These are phyloP conservation scores for Apiospora pterosperma DNA, from an alignment of 2,329 filamentous ascomycete species.

Conservation along the genomic window DNA sequence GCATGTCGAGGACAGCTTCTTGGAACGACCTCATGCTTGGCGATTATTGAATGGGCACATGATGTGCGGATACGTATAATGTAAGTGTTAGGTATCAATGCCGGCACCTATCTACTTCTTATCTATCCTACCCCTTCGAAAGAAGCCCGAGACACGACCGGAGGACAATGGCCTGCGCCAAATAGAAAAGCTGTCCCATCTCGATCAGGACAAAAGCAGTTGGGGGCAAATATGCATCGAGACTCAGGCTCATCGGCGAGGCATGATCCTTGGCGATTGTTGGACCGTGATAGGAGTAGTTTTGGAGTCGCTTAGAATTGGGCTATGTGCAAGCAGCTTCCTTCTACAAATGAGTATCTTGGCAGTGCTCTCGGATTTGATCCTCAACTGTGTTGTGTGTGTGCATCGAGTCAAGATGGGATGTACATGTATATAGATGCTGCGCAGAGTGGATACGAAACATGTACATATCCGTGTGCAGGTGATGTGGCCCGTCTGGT, in stretches of 20 bases:
- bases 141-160: not conserved
- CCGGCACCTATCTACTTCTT: too few species aligned
- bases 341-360: not conserved
- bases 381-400: not conserved
- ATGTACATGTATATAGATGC: not conserved
- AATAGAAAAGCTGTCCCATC: not conserved
- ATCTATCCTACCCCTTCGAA: not conserved
- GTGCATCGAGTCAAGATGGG: not conserved
- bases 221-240: not conserved
- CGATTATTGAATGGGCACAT: not conserved
- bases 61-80: not conserved
- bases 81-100: not conserved
- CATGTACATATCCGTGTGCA: constrained; percentile 2
- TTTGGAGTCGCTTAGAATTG: too few species aligned
- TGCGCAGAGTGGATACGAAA: not conserved
- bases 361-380: not conserved
- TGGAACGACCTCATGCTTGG: not conserved
- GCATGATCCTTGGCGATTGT: not conserved
- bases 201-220: not conserved
- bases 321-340: not conserved
- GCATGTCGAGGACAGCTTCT: not conserved
- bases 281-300: not conserved
- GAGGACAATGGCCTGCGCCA: not conserved
- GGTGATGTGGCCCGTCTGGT: not conserved
- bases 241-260: not conserved